Base-by-base conservation (phyloP, 495 filamentous ascomycete species). In the Acidomyces sp. region DNA sequence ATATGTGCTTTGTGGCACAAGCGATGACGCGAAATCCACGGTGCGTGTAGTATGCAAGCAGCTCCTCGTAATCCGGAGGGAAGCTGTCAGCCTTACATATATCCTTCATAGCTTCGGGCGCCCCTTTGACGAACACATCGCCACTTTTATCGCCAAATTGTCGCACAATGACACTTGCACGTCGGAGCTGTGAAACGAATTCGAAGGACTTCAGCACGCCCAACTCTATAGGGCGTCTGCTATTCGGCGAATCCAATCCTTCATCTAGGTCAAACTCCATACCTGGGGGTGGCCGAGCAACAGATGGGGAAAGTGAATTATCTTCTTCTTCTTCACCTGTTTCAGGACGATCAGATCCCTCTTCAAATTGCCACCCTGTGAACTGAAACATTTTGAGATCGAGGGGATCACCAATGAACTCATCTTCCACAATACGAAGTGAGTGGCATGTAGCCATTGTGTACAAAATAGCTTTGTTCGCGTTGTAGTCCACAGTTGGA, bases 341-440 rank as follows among this genome's bases (percentile, higher is more conserved):
- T 53, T 71, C 64, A 21, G 65, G 56, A 19, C 67, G 65, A 47
- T 79, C 71, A 25, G 71, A 78, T 3, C 85, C 82, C 63, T 99
- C 90, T 55, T 93, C 78, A 49, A 79, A 99, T 1, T 75, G 72
- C 92, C 92, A 99, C 4, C 74, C 72, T 1, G 92, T 99, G 52
- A 94, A 99, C 52, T 93, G 78, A 55, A 99, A 99, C 92, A 99
- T 99, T 55, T 96, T 96, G 32, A 95, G 64, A 59, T 99, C 92
- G 11, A 99, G 68, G 22, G 92, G 92, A 59, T 99, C 92, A 4
- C 92, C 92, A 16, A 99, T 64, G 12, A 94, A 66, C 51, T 95
- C 85, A 30, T 71, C 77, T 45, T 99, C 87, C 12, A 96, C 77
- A 25, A 78, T 70, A 21, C 85, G 74, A 12, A 99, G 66, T 2